These are phyloP conservation scores for Plantago elongata DNA, from an alignment of 257 asterid genomes.

Conservation along the genomic window DNA sequence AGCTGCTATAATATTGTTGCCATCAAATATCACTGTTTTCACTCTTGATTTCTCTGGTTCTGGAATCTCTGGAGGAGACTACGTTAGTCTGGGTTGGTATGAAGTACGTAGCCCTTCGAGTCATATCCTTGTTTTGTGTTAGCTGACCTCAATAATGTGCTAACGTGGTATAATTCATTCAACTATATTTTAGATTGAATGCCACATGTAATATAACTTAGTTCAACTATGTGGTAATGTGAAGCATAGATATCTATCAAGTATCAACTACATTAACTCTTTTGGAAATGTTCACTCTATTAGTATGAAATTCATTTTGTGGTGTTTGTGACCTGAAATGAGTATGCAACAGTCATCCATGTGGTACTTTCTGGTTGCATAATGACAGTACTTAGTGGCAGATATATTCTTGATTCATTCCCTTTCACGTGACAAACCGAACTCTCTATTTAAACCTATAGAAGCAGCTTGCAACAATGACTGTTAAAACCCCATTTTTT, in stretches of 20 bases:
- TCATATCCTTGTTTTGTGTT: slow-evolving; percentile 7
- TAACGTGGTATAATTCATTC: slow-evolving; percentile 1
- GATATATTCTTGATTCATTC: no score
- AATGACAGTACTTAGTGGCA: background rate
- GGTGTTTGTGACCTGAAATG: background rate
- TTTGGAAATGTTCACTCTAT: background rate
- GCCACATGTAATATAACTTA: background rate
- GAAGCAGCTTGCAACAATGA: no score
- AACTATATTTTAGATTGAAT: background rate
- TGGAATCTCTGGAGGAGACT: slow-evolving; percentile 94
- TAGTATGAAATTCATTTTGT: background rate
- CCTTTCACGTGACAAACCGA: no score
- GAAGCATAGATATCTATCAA: background rate
- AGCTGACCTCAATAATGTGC: slow-evolving; percentile 6
- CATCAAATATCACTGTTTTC: slow-evolving; percentile 77
- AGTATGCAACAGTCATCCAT: background rate
- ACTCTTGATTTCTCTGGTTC: slow-evolving; percentile 96
- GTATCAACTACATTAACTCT: background rate
- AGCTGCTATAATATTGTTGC: slow-evolving; percentile 92
- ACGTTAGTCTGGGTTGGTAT: slow-evolving; percentile 90
- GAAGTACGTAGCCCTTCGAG: slow-evolving; percentile 54
- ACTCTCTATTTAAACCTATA: no score
- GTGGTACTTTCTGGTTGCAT: background rate
- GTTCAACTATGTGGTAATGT: background rate
- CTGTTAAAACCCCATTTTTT: no score